Evolutionary conservation across 768 basidiomycete species (phyloP), one percentile per base, ranked within the genome.

Genomic region (Mrakia hoshinonis): DNA sequence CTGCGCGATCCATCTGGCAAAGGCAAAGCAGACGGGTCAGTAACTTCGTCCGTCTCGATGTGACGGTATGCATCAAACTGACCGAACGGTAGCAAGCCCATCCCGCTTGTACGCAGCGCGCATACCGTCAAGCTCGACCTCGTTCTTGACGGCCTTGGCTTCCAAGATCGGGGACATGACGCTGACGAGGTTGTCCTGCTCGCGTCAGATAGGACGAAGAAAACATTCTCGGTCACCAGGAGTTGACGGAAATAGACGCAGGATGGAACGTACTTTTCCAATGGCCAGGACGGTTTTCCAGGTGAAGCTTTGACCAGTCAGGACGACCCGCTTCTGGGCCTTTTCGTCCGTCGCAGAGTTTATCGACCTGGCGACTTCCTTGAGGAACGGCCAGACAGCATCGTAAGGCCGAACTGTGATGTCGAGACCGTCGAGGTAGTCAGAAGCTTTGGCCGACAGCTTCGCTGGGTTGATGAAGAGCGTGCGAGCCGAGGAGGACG

Each of bases 111-210:
- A 97, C 0, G 95, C 95, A 51, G 85, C 81, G 73, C 85, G 84
- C 78, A 96, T 79, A 2, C 95, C 94, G 51, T 88, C 86, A 67
- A 96, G 82, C 80, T 97, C 94, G 36, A 84, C 84, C 51, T 85
- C 82, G 78, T 94, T 98, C 85, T 99, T 99, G 77, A 94, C 81
- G 1, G 89, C 85, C 83, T 93, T 90, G 81, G 89, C 85, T 61
- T 84, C 81, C 72, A 92, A 89, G 31, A 95, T 83, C 54, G 83
- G 83, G 9, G 89, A 87, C 0, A 87, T 81, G 0, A 90, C 90
- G 79, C 77, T 79, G 18, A 73, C 68, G 18, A 77, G n/a, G 31
- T 67, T 58, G 9, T 74, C 69, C 76, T 79, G 54, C n/a, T 43
- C 52, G 66, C 22, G 46, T 52, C 0, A 58, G 3, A 3, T 24